Evolutionary conservation across 371 early-diverging fungal species (phyloP).

Genomic region (Mortierella sp.): DNA sequence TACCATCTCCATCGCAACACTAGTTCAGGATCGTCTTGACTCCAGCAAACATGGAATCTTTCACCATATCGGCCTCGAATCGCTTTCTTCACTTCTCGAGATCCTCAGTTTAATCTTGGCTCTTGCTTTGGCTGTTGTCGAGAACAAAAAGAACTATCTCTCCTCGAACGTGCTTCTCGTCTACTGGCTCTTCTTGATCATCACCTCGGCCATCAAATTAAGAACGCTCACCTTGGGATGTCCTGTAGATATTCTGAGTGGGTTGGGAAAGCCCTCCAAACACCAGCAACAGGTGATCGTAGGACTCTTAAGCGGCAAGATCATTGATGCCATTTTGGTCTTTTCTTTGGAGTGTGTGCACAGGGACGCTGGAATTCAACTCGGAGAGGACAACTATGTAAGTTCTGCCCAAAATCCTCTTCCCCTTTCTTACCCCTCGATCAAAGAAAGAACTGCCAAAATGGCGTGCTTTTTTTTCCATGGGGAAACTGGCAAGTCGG

Average conservation of each 20-base stretch:
- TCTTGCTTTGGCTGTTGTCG: slow-evolving; percentile 69
- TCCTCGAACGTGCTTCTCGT: slow-evolving; percentile 80
- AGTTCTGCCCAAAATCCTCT: background rate
- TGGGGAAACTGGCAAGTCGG: too few relatives aligned
- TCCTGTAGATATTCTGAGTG: slow-evolving; percentile 68
- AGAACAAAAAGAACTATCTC: slow-evolving; percentile 76
- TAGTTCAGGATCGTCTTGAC: background rate
- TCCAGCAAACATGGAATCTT: background rate
- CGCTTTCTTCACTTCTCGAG: background rate
- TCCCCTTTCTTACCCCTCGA: background rate
- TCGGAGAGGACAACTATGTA: slow-evolving; percentile 35
- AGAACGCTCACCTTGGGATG: slow-evolving; percentile 70
- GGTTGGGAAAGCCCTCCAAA: slow-evolving; percentile 37
- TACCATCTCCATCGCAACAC: background rate
- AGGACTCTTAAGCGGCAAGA: slow-evolving; percentile 14
- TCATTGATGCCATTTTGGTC: slow-evolving; percentile 12
- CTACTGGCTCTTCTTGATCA: slow-evolving; percentile 78
- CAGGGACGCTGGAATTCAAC: slow-evolving; percentile 40
- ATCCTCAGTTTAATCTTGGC: slow-evolving; percentile 19
- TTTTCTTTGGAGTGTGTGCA: slow-evolving; percentile 45
- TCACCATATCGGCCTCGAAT: background rate
- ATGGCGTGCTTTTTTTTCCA: too few relatives aligned
- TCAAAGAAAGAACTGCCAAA: background rate
- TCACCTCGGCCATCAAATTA: slow-evolving; percentile 65
- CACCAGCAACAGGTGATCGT: slow-evolving; percentile 18